Base-by-base conservation (phyloP, 148 eudicot species). In the Chenopodium album region DNA sequence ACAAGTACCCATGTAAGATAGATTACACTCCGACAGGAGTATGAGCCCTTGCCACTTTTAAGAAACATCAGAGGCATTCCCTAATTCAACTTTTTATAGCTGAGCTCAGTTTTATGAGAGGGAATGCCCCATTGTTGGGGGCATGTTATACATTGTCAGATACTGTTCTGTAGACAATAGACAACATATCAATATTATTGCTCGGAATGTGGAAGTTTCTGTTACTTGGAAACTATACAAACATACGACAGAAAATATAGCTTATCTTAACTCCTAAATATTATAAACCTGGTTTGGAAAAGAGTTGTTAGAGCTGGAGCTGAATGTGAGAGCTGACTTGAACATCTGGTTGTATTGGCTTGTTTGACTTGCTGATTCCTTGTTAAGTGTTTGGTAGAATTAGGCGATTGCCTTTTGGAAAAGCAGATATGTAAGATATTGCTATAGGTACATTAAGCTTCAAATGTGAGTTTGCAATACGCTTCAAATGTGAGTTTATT, bases 61-160 rank as follows among this genome's bases (percentile, higher is more conserved):
- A 46, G 7, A 72, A 22, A 72, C 22, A 32, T 70, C 22, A 32
- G 26, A 37, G 75, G 34, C 22, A 41, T n/a, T 47, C 11, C 11
- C 19, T 22, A 16, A 17, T 73, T 3, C 60, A 73, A 46, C 28
- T 47, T 44, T 44, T 46, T 44, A 3, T 7, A 14, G 31, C 10
- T 20, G 23, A 5, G 19, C n/a, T 31, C n/a, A 9, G 73, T 9
- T 10, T 9, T 34, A 66, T 26, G 9, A 14, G 37, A 44, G 41
- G 50, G 46, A 26, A 47, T 78, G 80, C 44, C 26, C 46, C 26
- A 37, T 47, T 34, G 44, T 68, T 34, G 48, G 56, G 68, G 56
- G 46, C 68, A 34, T 64, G 10, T 0, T 10, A 52, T 77, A 63
- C 79, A 63, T 46, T 77, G 37, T 78, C n/a, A 67, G 73, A 59